Evolutionary conservation across 805 yeast genomes (phyloP).

Genomic region (Cyberlindnera japonica): DNA sequence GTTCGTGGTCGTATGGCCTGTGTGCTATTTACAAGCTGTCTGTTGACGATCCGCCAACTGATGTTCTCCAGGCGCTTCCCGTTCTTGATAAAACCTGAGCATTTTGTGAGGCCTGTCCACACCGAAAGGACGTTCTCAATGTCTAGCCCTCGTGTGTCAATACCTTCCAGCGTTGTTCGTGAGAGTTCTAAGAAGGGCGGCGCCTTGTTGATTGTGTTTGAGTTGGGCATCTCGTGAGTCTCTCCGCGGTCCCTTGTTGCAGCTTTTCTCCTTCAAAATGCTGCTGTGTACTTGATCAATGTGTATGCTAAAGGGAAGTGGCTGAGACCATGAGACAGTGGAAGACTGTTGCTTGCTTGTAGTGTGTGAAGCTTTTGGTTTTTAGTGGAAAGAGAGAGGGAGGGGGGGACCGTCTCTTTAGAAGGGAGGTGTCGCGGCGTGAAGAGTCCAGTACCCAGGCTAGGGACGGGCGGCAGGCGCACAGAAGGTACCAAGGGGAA

Average conservation of each 20-base stretch:
- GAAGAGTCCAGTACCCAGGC: too few relatives aligned
- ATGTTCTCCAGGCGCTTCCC: conserved; percentile 30
- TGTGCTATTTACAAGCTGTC: conserved; percentile 23
- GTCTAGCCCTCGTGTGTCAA: conserved; percentile 30
- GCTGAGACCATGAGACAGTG: background rate
- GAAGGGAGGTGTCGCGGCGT: too few relatives aligned
- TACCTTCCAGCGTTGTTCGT: conserved; percentile 23
- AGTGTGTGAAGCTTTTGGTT: background rate
- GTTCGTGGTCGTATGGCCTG: conserved; percentile 4
- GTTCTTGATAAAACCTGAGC: conserved; percentile 28
- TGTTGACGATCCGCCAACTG: conserved; percentile 32
- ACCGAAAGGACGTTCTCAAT: conserved; percentile 38
- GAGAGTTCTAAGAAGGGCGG: conserved; percentile 31
- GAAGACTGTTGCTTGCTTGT: background rate
- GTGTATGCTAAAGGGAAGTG: background rate
- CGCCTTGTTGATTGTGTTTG: conserved; percentile 24
- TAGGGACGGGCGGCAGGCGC: too few relatives aligned
- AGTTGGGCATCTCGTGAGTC: conserved; percentile 12
- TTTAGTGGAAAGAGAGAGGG: background rate
- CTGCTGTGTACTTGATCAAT: too few relatives aligned
- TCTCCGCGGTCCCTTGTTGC: too few relatives aligned
- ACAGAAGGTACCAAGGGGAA: too few relatives aligned
- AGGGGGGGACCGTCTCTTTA: background rate
- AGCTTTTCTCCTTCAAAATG: too few relatives aligned
- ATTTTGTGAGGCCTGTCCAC: conserved; percentile 37